Conservation (phyloP, 352 stramenopile genomes). For the Phytopythium montanum region DNA sequence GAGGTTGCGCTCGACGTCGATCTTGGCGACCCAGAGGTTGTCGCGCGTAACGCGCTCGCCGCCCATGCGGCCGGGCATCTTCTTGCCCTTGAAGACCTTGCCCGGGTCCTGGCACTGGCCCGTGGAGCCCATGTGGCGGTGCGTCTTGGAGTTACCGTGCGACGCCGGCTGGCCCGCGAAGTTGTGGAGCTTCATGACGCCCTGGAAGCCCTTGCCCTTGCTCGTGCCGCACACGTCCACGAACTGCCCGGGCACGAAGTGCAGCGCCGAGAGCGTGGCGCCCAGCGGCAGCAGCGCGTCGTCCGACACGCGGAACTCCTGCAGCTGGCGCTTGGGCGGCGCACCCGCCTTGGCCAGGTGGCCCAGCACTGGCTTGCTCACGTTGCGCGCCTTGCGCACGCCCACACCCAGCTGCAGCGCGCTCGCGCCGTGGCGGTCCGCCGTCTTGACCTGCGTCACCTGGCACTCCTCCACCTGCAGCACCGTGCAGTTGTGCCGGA, state of each 20-base stretch:
- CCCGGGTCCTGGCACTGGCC: conserved; percentile 98
- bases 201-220: conserved; percentile 90
- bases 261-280: conserved; percentile 92
- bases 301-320: conserved; percentile 94
- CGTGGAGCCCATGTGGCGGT: conserved; percentile 95
- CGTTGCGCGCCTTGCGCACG: conserved; percentile 94
- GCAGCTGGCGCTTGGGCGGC: conserved; percentile 92
- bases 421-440: conserved; percentile 92
- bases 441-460: conserved; percentile 96
- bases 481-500: conserved; percentile 95
- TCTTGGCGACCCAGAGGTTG: conserved; percentile 93
- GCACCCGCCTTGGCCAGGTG: conserved; percentile 93
- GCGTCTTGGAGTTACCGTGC: conserved; percentile 97
- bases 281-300: conserved; percentile 87
- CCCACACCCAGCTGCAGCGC: conserved; percentile 96
- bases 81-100: conserved; percentile 99
- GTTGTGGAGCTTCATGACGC: conserved; percentile 98
- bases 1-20: conserved; percentile 92
- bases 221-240: conserved; percentile 96
- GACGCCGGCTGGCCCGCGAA: conserved; percentile 96
- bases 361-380: conserved; percentile 90
- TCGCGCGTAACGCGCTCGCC: conserved; percentile 93
- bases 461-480: conserved; percentile 90
- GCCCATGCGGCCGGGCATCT: conserved; percentile 99
- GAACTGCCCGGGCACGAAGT: conserved; percentile 98